A percentile compares a stretch with the other conserved stretches of the same genome.
These are phyloP conservation scores for Vigna radiata DNA, from an alignment of 306 rosid species.

Conservation along the genomic window DNA sequence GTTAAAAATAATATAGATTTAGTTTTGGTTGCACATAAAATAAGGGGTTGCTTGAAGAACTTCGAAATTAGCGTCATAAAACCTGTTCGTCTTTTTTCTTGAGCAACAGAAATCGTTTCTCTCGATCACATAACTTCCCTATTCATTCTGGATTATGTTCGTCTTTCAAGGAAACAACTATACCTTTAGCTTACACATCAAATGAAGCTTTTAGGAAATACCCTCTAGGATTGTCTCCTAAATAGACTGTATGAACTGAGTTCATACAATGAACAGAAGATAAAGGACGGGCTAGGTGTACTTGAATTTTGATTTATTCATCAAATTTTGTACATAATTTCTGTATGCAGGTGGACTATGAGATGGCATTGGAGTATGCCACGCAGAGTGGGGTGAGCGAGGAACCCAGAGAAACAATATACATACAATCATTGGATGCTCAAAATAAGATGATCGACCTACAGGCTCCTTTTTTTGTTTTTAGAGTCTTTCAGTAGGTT, in stretches of 20 bases:
- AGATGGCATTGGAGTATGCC: constrained; percentile 95
- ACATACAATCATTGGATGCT: constrained; percentile 68
- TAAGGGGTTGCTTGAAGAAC: constrained; percentile 6
- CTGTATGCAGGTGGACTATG: constrained; percentile 85
- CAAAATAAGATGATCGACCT: constrained; percentile 66
- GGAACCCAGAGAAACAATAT: constrained; percentile 79
- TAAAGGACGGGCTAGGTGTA: neutral
- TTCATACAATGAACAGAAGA: neutral
- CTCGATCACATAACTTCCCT: neutral
- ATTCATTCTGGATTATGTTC: neutral
- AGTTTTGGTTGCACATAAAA: constrained; percentile 17
- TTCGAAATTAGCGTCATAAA: neutral
- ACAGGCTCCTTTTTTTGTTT: constrained; percentile 70
- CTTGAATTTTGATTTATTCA: constrained; percentile 33
- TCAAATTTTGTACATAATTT: constrained; percentile 31
- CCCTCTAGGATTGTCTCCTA: neutral
- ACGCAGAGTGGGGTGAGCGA: constrained; percentile 93
- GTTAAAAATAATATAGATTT: constrained; percentile 29
- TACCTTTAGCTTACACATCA: constrained; percentile 18
- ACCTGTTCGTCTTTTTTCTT: neutral
- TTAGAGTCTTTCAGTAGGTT: constrained; percentile 59
- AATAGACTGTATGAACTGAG: neutral
- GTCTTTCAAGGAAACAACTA: neutral
- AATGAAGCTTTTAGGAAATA: constrained; percentile 29
- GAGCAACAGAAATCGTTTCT: constrained; percentile 12